Evolutionary conservation across 202 grass and related monocot genomes (phyloP), one percentile per base, ranked within the genome.

Genomic region (Saccharum hybrid): DNA sequence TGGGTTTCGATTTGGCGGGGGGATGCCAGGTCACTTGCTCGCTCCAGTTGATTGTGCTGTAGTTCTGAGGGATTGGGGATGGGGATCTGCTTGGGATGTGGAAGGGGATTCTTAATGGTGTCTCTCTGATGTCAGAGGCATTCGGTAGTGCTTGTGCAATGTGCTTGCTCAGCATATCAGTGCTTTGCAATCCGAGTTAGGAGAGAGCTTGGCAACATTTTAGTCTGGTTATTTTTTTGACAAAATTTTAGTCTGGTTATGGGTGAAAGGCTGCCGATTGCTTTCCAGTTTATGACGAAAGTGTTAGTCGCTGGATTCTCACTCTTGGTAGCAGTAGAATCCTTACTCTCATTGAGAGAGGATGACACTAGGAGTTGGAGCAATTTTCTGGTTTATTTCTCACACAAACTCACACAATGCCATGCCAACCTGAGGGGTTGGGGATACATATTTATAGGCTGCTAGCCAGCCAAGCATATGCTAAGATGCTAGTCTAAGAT

Each of bases 11-110:
- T 80, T 83, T 15, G 42, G 45, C 37, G 34, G 14, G 7, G 40
- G n/a, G 16, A 60, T 21, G 22, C 13, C 63, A 87, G 74, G 45
- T 64, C 19, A 63, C 26, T 83, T 76, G 26, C 52, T 86, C 69
- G 49, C n/a, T 30, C 33, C 2, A 7, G 51, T 19, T 86, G 75
- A 79, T 57, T 90, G 51, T 22, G 33, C 30, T n/a, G 54, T 63
- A 45, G 19, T 26, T 83, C 21, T 18, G 51, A 48, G 65, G 40
- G 36, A 63, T 79, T 69, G 51, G 68, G 84, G 75, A 37, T n/a
- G n/a, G n/a, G n/a, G n/a, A n/a, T 69, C n/a, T n/a, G n/a, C n/a
- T n/a, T n/a, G n/a, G n/a, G n/a, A n/a, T 52, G 49, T 45, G 10
- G 0, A n/a, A 54, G 51, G 52, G 52, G 54, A 59, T 8, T 22